These are phyloP conservation scores for Apiotrichum siamense DNA, from an alignment of 1,284 basidiomycete genomes.

Conservation along the genomic window DNA sequence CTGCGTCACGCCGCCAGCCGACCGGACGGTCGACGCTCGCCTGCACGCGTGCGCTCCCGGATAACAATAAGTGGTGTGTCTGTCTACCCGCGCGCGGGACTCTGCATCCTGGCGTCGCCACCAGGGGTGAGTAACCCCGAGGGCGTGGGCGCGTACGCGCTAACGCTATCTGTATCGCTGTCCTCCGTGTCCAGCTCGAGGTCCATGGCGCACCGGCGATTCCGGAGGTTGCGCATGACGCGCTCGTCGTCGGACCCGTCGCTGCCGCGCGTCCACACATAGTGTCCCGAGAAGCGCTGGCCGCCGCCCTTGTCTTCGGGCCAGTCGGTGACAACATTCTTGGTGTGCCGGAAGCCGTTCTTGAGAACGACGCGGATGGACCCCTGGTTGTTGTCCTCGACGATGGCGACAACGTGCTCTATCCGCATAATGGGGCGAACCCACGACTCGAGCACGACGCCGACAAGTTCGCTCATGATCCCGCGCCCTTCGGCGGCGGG, in stretches of 20 bases:
- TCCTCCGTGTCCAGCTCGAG: not conserved
- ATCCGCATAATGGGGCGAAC: conserved; percentile 8
- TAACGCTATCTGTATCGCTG: not conserved
- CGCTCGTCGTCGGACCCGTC: conserved; percentile 4
- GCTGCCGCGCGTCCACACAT: conserved; percentile 5
- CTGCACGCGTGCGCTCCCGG: too few relatives aligned
- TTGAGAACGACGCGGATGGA: conserved; percentile 3
- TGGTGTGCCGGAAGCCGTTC: conserved; percentile 14
- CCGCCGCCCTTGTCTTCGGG: conserved; percentile 26
- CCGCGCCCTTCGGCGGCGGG: conserved; percentile 12
- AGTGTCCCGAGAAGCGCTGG: conserved; percentile 6
- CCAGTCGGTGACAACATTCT: conserved; percentile 11
- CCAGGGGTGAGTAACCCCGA: not conserved
- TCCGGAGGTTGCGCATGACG: conserved; percentile 1
- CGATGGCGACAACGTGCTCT: conserved; percentile 7
- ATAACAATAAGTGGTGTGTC: not conserved
- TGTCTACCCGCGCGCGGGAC: not conserved
- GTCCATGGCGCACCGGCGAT: not conserved
- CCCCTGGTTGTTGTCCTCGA: conserved; percentile 15
- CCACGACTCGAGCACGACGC: conserved; percentile 8
- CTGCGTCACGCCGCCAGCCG: too few relatives aligned
- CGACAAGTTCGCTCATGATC: conserved; percentile 11
- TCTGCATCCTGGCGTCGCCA: not conserved
- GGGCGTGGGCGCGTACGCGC: too few relatives aligned
- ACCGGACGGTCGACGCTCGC: too few relatives aligned